These are phyloP conservation scores for Clavispora asparagi DNA, from an alignment of 805 yeast genomes.

Conservation along the genomic window DNA sequence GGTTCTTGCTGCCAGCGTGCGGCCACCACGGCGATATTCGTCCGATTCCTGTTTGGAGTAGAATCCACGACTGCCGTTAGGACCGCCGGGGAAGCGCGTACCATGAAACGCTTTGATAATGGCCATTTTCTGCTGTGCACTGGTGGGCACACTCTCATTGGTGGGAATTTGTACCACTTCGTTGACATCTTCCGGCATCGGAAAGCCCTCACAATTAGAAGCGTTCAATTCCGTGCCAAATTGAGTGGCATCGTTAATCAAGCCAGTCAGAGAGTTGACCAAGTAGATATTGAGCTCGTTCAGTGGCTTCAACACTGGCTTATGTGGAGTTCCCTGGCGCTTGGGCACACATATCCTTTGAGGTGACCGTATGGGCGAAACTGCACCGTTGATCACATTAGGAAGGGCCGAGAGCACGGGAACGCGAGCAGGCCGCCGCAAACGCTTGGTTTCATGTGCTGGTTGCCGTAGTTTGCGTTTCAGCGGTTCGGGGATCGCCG, in stretches of 20 bases:
- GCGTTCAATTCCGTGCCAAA: conserved; percentile 68
- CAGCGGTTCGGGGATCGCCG: conserved; percentile 20
- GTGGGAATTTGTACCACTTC: conserved; percentile 60
- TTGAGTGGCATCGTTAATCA: conserved; percentile 57
- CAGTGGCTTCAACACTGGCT: conserved; percentile 26
- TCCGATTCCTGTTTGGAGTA: conserved; percentile 27
- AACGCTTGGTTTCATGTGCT: conserved; percentile 3
- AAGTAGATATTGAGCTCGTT: conserved; percentile 34
- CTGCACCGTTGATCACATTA: conserved; percentile 11
- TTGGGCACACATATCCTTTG: conserved; percentile 41
- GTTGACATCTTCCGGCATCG: conserved; percentile 51
- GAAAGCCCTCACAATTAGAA: conserved; percentile 56
- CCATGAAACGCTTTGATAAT: conserved; percentile 32
- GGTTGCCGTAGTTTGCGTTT: neutral
- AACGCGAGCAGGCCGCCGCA: conserved; percentile 12
- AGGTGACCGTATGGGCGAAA: conserved; percentile 23
- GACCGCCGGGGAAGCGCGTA: conserved; percentile 5
- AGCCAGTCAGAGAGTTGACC: conserved; percentile 60
- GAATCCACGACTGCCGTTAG: conserved; percentile 19
- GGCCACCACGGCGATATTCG: conserved; percentile 10
- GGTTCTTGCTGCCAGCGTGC: conserved; percentile 6
- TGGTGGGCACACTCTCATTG: conserved; percentile 16
- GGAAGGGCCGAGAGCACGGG: conserved; percentile 26
- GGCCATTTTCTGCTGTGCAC: conserved; percentile 30
- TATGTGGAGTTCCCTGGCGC: conserved; percentile 17